Base-by-base conservation (phyloP, 169 alveolate genomes). In the Theileria equi region DNA sequence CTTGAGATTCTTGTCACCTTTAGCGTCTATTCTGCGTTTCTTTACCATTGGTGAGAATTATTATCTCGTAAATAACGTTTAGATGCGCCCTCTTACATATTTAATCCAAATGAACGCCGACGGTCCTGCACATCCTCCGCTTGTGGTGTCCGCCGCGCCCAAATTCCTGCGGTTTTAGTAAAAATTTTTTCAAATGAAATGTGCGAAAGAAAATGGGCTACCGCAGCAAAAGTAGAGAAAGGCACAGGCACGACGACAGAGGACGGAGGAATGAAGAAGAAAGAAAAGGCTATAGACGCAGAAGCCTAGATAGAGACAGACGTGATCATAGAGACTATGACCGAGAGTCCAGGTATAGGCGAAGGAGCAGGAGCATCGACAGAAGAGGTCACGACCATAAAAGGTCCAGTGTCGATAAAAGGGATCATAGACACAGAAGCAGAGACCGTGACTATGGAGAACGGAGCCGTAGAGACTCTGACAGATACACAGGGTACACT, bases 281-380 rank as follows among this genome's bases (percentile, higher is more conserved):
- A 13, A 11, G 19, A 13, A 36, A 10, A 10, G 13, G 45, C 45
- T 11, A 13, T 10, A 11, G 17, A 10, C 17, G 10, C 47, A 48
- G 57, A 13, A 41, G 47, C 10, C 55, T 13, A 11, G 13, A 13
- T 10, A 13, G 57, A 10, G 13, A 48, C 47, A 48, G 57, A 41
- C 11, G 17, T 16, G 17, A 10, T 13, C 10, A 41, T 13, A 10
- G 16, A 10, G 10, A 10, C 13, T 10, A 48, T 10, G 23, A 11
- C 47, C 57, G 17, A 17, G 13, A 48, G n/a, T 36, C 45, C 10
- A 13, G 45, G 19, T 36, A 36, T 13, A 36, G 13, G 13, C 23
- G 57, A 48, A 13, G 57, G 17, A 13, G 57, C 55, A 48, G 57
- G 47, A 48, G 57, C 10, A 13, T 10, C 11, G 57, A 48, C 57